These are phyloP conservation scores for Rhodotorula glutinis DNA, from an alignment of 1,284 basidiomycete species.

Conservation along the genomic window DNA sequence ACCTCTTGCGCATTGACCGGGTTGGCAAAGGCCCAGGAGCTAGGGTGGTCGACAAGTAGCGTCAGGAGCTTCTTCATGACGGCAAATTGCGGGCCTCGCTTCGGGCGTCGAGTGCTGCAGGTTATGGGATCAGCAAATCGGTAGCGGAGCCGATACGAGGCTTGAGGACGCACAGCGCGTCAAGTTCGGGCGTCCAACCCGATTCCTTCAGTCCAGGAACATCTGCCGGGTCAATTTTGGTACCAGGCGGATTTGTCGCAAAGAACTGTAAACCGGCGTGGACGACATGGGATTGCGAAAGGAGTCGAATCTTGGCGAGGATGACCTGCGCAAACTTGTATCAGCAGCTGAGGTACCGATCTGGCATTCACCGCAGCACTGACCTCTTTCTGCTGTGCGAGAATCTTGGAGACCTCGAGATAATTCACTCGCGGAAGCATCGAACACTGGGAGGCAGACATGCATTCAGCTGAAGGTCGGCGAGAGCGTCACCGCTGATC, in stretches of 20 bases:
- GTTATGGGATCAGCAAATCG: neutral
- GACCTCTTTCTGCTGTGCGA: slow-evolving; percentile 77
- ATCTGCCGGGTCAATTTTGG: slow-evolving; percentile 39
- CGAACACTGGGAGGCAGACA: slow-evolving; percentile 59
- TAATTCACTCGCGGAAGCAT: slow-evolving; percentile 91
- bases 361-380: no score
- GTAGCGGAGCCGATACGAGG: no score
- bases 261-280: slow-evolving; percentile 80
- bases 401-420: slow-evolving; percentile 72
- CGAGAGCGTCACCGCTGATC: neutral
- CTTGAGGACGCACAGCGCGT: slow-evolving; percentile 59
- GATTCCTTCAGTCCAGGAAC: slow-evolving; percentile 82
- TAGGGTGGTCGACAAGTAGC: slow-evolving; percentile 75
- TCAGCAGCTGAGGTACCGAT: neutral
- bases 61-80: slow-evolving; percentile 78
- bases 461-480: neutral
- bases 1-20: slow-evolving; percentile 84
- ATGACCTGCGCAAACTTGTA: slow-evolving; percentile 57
- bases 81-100: slow-evolving; percentile 58
- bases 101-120: slow-evolving; percentile 54
- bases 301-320: slow-evolving; percentile 79
- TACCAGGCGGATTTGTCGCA: slow-evolving; percentile 43
- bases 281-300: slow-evolving; percentile 81
- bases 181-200: slow-evolving; percentile 88
- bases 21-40: slow-evolving; percentile 80